These are phyloP conservation scores for Talaromyces marneffei DNA, from an alignment of 2,329 filamentous ascomycete genomes.

Conservation along the genomic window DNA sequence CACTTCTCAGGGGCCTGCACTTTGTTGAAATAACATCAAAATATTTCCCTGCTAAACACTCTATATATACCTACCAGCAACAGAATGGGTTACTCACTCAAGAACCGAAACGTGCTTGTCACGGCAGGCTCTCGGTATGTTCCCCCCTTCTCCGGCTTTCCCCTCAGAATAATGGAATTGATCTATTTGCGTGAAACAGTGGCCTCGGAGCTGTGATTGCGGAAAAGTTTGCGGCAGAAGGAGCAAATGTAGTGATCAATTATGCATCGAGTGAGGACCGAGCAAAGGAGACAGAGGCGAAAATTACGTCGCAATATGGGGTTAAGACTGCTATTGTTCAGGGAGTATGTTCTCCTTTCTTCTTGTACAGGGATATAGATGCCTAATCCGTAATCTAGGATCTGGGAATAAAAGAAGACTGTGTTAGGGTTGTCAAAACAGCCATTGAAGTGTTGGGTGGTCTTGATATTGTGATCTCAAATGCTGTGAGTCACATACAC, in stretches of 20 bases:
- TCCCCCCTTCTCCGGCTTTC: not conserved
- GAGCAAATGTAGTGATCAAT: constrained; percentile 67
- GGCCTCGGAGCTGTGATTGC: constrained; percentile 66
- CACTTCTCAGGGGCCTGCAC: too few species aligned
- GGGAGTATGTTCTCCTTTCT: constrained; percentile 44
- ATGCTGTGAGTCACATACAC: constrained; percentile 49
- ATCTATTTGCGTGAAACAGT: constrained; percentile 32
- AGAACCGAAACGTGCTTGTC: constrained; percentile 57
- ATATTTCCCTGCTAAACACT: not conserved
- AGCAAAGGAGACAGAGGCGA: constrained; percentile 54
- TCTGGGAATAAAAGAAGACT: constrained; percentile 55
- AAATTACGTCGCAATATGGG: constrained; percentile 48
- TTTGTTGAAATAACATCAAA: too few species aligned
- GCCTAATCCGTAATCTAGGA: constrained; percentile 43
- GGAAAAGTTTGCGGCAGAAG: constrained; percentile 61
- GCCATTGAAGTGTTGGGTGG: constrained; percentile 58
- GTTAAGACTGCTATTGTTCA: constrained; percentile 53
- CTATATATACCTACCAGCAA: not conserved
- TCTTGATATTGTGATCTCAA: constrained; percentile 72
- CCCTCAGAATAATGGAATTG: not conserved
- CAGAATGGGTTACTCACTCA: constrained; percentile 58
- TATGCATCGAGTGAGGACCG: constrained; percentile 58
- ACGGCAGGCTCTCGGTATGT: constrained; percentile 57
- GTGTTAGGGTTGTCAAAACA: constrained; percentile 54
- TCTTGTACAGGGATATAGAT: not conserved